Evolutionary conservation across 164 flowering plant species (phyloP).

Genomic region (Piper longum): DNA sequence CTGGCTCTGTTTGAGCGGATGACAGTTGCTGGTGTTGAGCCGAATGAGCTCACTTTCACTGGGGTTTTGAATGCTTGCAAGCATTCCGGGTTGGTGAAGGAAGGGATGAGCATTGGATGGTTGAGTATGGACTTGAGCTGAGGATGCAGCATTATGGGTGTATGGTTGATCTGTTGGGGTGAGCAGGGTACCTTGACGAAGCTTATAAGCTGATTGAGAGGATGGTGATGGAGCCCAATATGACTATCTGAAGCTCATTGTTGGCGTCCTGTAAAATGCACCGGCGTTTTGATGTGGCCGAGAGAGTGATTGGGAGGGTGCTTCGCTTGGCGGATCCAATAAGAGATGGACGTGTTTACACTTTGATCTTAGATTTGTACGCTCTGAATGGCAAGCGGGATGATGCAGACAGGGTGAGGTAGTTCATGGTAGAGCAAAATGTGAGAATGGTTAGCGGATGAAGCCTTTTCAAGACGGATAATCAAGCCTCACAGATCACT

Average conservation of each 20-base stretch:
- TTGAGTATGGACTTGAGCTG: slow-evolving; percentile 26
- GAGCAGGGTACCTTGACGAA: slow-evolving; percentile 46
- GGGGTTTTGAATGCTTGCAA: slow-evolving; percentile 46
- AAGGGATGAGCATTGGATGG: slow-evolving; percentile 26
- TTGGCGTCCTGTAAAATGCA: slow-evolving; percentile 51
- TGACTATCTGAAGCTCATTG: slow-evolving; percentile 43
- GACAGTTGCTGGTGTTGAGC: slow-evolving; percentile 23
- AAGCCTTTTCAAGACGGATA: slow-evolving; percentile 24
- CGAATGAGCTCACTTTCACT: slow-evolving; percentile 47
- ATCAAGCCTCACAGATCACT: neutral
- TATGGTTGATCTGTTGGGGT: slow-evolving; percentile 54
- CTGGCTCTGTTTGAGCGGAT: slow-evolving; percentile 28
- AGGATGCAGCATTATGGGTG: slow-evolving; percentile 54
- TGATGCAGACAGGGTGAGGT: slow-evolving; percentile 36
- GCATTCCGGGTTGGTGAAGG: slow-evolving; percentile 31
- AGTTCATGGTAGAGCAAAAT: slow-evolving; percentile 27
- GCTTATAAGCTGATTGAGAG: slow-evolving; percentile 39
- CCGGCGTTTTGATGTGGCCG: slow-evolving; percentile 44
- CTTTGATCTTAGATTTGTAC: slow-evolving; percentile 41
- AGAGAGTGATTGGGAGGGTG: slow-evolving; percentile 37
- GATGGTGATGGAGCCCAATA: slow-evolving; percentile 45
- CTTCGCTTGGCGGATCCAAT: slow-evolving; percentile 30
- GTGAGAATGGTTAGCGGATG: slow-evolving; percentile 43
- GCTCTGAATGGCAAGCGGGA: slow-evolving; percentile 41
- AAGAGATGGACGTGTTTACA: slow-evolving; percentile 49